These are phyloP conservation scores for Colletotrichum scovillei DNA, from an alignment of 2,329 filamentous ascomycete genomes.

Conservation along the genomic window DNA sequence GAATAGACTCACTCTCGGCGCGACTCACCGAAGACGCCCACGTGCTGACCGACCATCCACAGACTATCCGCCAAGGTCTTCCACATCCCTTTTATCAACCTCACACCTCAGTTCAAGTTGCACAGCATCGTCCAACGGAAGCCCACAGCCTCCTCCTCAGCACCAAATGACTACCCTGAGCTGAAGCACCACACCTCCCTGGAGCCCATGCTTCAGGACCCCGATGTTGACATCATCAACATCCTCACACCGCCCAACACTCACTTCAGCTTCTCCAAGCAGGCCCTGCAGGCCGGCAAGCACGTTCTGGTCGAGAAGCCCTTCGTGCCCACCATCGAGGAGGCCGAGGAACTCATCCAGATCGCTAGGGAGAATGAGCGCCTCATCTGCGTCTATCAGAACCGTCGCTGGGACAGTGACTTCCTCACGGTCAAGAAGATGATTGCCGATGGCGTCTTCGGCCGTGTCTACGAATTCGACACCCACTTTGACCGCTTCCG, in stretches of 20 bases:
- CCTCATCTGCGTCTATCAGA: constrained; percentile 77
- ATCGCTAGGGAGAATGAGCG: constrained; percentile 63
- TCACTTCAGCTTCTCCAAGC: constrained; percentile 74
- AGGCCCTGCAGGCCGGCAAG: constrained; percentile 76
- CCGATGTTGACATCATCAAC: constrained; percentile 75
- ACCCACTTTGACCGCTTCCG: constrained; percentile 84
- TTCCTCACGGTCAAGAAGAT: constrained; percentile 77
- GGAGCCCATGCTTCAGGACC: constrained; percentile 73
- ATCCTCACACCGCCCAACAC: constrained; percentile 78
- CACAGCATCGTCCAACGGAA: constrained; percentile 82
- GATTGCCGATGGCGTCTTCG: constrained; percentile 68
- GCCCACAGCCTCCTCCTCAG: constrained; percentile 75
- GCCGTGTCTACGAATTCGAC: constrained; percentile 81
- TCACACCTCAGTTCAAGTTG: constrained; percentile 72
- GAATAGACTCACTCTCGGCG: background rate
- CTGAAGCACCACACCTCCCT: constrained; percentile 73
- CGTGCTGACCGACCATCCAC: constrained; percentile 30
- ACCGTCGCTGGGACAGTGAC: constrained; percentile 82
- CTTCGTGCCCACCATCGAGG: constrained; percentile 77
- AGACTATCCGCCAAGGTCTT: constrained; percentile 80
- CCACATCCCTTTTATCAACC: constrained; percentile 82
- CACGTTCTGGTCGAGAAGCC: constrained; percentile 87
- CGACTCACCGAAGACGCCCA: background rate
- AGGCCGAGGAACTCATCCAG: constrained; percentile 72
- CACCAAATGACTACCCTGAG: constrained; percentile 73